Evolutionary conservation across 1,139 yeast genomes (phyloP), one percentile per base, ranked within the genome.

Genomic region (Debaryomyces robertsiae): DNA sequence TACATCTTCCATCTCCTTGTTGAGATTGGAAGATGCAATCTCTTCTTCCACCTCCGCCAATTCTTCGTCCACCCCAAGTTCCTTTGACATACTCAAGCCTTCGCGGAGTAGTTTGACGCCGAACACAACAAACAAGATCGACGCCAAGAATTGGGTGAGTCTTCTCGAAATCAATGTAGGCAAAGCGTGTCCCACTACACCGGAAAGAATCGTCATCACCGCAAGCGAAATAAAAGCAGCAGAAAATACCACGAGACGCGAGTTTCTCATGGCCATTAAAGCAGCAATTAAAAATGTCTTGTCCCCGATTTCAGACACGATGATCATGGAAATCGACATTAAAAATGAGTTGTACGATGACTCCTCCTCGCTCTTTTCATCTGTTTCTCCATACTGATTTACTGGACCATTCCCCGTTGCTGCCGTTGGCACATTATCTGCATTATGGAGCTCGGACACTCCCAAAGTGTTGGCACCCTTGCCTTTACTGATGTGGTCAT

Each of bases 11-110:
- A 77, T 59, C 37, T 75, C 73, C 19, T 65, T 54, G 52, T 79
- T 78, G 46, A 82, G 60, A 48, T 82, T 82, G 32, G 74, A 71
- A 23, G 82, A 74, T 34, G 85, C 88, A 49, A 93, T 80, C 62
- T 93, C 98, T 53, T 88, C 95, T 65, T 93, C 98, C 16, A 93
- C 98, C 61, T 93, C 98, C 17, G 95, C 95, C 70, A 94, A 68
- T 62, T 93, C 98, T 51, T 89, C 96, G 42, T 88, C 96, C 24
- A 93, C 96, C 39, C 96, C 96, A 36, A 83, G 74, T 47, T 78
- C 82, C 48, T 82, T 80, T 14, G 91, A 78, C 95, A 90, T 90
- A 32, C 74, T 75, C 46, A 85, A 65, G 9, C 96, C 98, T 67
- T 93, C 99, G 44, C 68, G 69, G 39, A 89, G 64, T 50, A 94